Base-by-base conservation (phyloP, 345 rosid species). In the Capsella bursapastoris region DNA sequence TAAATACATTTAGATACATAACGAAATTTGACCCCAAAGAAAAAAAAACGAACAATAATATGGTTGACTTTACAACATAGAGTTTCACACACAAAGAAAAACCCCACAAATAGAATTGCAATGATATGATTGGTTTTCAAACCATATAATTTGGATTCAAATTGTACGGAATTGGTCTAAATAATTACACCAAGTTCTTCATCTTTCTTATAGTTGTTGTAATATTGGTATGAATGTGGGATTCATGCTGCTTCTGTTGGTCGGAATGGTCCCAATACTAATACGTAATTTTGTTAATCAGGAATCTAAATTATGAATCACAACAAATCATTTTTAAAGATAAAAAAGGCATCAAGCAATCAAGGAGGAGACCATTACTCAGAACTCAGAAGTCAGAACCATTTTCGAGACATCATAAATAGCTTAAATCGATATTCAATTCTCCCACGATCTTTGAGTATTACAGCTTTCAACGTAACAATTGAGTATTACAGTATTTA, bases 241-340 rank as follows among this genome's bases (percentile, higher is more conserved):
- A 12, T 74, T 49, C 72, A 74, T 74, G 78, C 78, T 58, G 72
- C 51, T 3, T 10, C 51, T 49, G 28, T 66, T 58, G 76, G 78
- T 59, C 10, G 38, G 31, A 64, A 55, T 25, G 12, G 22, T 32
- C 14, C 57, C 18, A 35, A 0, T 27, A 34, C 7, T 3, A 9
- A 57, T 55, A 16, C 9, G 5, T 62, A 57, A 31, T 10, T 43
- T 25, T 64, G 13, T 62, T 28, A 5, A 22, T 0, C 25, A 22
- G 27, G 51, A 66, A 57, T 74, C 67, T 65, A 47, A 37, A 32
- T 10, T 35, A n/a, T 64, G 71, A 56, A 43, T 11, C 22, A 38
- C 15, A 34, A 59, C 11, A 31, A 27, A 38, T 73, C 25, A 4
- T 57, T 37, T 45, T 38, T 32, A 32, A 34, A 34, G 14, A n/a